These are phyloP conservation scores for Ceratocystiopsis sp. DNA, from an alignment of 2,329 filamentous ascomycete species.

Conservation along the genomic window DNA sequence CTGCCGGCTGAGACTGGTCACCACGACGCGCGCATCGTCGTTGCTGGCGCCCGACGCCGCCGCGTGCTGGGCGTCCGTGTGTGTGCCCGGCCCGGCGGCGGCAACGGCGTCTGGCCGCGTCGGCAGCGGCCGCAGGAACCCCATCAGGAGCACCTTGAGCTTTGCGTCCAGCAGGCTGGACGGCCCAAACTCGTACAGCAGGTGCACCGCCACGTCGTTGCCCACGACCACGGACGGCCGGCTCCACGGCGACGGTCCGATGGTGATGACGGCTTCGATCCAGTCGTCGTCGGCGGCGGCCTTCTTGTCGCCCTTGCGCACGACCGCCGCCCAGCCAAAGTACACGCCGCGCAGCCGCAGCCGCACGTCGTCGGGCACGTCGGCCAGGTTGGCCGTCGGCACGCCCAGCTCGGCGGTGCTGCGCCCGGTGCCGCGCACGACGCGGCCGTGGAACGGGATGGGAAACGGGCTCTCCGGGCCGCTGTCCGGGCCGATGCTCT, in stretches of 20 bases:
- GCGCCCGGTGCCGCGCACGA: conserved; percentile 26
- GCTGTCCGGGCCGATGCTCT: conserved; percentile 28
- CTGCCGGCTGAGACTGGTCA: conserved; percentile 28
- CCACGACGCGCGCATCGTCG: conserved; percentile 24
- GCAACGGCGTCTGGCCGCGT: conserved; percentile 3
- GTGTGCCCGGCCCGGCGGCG: conserved; percentile 2
- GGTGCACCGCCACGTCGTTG: conserved; percentile 28
- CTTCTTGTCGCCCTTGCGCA: neutral
- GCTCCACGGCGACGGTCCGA: conserved; percentile 30
- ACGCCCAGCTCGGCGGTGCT: conserved; percentile 24
- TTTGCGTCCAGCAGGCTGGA: conserved; percentile 23
- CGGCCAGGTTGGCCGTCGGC: conserved; percentile 36
- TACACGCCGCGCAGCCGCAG: conserved; percentile 43
- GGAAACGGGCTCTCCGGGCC: conserved; percentile 39
- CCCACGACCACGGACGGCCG: conserved; percentile 19
- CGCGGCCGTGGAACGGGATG: conserved; percentile 30
- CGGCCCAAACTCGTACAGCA: conserved; percentile 33
- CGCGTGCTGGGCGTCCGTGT: conserved; percentile 10
- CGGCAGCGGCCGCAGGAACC: conserved; percentile 30
- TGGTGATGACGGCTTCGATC: conserved; percentile 41
- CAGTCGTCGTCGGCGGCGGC: conserved; percentile 24
- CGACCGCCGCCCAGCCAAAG: conserved; percentile 43
- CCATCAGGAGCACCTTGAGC: conserved; percentile 42
- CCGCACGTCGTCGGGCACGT: conserved; percentile 33
- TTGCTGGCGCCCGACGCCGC: conserved; percentile 12